phyloP scores from a whole-genome alignment of 106 monocot genomes.

The Iris macrosiphon region DNA sequence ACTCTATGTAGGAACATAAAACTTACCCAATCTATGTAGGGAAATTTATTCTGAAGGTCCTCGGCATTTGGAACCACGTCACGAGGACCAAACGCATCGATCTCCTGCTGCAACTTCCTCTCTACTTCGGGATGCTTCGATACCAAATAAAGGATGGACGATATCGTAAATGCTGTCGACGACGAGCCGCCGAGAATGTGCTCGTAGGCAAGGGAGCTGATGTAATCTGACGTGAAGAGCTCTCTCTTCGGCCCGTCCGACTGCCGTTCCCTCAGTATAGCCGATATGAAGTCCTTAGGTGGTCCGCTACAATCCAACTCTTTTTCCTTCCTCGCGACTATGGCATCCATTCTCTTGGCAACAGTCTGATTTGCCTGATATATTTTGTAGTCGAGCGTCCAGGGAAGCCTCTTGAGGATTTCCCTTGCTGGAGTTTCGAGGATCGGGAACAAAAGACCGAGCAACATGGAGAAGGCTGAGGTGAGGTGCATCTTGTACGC shows the following conservation, averaged over 20 bases:
- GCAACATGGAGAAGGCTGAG: constrained; percentile 46
- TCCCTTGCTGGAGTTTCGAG: constrained; percentile 46
- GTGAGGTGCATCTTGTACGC: constrained; percentile 73
- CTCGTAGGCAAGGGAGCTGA: constrained; percentile 72
- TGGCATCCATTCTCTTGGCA: constrained; percentile 21
- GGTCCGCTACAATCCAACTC: constrained; percentile 10
- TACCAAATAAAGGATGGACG: constrained; percentile 50
- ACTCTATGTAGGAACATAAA: not conserved
- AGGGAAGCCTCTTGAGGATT: constrained; percentile 41
- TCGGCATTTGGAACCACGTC: constrained; percentile 36
- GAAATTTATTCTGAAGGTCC: constrained; percentile 57
- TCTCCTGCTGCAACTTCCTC: constrained; percentile 56
- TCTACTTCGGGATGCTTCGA: constrained; percentile 70
- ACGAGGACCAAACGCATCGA: constrained; percentile 45
- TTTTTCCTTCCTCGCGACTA: constrained; percentile 18
- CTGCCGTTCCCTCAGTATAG: constrained; percentile 38
- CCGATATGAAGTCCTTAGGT: constrained; percentile 46
- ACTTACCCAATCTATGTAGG: constrained; percentile 77
- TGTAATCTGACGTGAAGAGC: constrained; percentile 39
- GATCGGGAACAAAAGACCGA: constrained; percentile 42
- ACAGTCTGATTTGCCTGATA: constrained; percentile 36
- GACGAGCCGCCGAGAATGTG: constrained; percentile 80
- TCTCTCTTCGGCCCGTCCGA: constrained; percentile 5
- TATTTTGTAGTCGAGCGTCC: constrained; percentile 39
- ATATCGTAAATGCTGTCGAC: constrained; percentile 70